Conservation (phyloP, 2,329 filamentous ascomycete genomes). For the Neocatenulostroma microsporum region DNA sequence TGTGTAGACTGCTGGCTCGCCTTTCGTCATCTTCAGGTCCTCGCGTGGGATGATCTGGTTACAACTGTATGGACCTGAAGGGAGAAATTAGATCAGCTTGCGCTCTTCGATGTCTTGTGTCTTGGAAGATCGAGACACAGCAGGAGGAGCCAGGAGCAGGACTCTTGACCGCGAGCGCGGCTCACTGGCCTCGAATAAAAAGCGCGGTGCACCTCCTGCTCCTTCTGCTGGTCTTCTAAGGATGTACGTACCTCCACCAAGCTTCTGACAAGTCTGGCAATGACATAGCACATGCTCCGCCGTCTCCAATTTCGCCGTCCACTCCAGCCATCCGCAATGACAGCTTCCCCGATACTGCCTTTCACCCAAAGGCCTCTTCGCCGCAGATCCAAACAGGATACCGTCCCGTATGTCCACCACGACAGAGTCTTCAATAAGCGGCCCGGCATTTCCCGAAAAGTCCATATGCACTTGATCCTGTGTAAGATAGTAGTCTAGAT, state of each 20-base stretch:
- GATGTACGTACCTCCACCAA: too few relatives aligned
- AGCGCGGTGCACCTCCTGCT: too few relatives aligned
- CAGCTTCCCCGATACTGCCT: constrained; percentile 22
- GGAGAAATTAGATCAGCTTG: too few relatives aligned
- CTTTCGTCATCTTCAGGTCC: constrained; percentile 46
- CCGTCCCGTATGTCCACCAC: constrained; percentile 31
- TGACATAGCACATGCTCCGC: constrained; percentile 31
- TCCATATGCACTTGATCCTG: constrained; percentile 26
- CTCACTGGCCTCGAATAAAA: too few relatives aligned
- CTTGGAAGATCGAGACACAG: neutral
- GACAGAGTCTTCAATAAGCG: constrained; percentile 27
- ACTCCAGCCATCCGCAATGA: constrained; percentile 26
- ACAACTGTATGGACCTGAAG: constrained; percentile 31
- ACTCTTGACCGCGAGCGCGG: too few relatives aligned
- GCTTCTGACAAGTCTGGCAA: constrained; percentile 30
- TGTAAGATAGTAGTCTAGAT: constrained; percentile 29
- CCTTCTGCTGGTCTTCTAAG: too few relatives aligned
- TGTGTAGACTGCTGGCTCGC: constrained; percentile 44
- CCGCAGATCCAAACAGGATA: constrained; percentile 24
- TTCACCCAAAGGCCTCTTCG: constrained; percentile 14
- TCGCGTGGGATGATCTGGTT: constrained; percentile 46
- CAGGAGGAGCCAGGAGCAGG: too few relatives aligned
- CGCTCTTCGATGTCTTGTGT: neutral
- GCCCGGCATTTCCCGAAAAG: constrained; percentile 24
- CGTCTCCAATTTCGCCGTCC: constrained; percentile 19